phyloP scores from a whole-genome alignment of 169 alveolate genomes.

The Plasmodium gonderi region DNA sequence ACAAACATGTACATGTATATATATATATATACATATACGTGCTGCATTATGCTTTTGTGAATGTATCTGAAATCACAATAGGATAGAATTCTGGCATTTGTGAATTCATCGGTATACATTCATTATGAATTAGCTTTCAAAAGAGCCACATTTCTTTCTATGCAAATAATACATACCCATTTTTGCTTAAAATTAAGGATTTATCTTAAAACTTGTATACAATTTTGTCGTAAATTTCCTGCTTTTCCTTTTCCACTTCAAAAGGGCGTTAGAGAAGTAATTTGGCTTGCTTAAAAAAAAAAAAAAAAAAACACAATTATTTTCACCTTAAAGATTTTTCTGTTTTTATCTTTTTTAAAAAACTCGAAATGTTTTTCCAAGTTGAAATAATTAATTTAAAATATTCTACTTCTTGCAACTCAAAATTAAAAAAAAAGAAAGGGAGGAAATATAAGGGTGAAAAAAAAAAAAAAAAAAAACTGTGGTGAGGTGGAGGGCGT shows the following conservation, averaged over 20 bases:
- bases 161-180: slow-evolving; percentile 27
- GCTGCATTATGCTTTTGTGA: background rate
- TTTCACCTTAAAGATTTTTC: background rate
- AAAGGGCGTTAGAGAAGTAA: background rate
- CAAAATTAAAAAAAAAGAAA: background rate
- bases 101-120: background rate
- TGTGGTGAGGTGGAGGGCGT: background rate
- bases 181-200: background rate
- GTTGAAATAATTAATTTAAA: background rate
- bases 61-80: too few species aligned
- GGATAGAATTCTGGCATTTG: too few species aligned
- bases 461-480: background rate
- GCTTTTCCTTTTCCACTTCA: too few species aligned
- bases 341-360: background rate
- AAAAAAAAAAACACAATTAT: too few species aligned
- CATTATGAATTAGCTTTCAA: background rate
- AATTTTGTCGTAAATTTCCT: background rate
- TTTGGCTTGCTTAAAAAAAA: background rate
- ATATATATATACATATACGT: background rate
- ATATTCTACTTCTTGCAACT: background rate
- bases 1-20: background rate
- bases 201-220: background rate
- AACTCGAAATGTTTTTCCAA: background rate
- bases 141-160: background rate
- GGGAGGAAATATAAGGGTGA: too few species aligned